Evolutionary conservation across 768 basidiomycete genomes (phyloP).

Genomic region (Pulveroboletus frians): DNA sequence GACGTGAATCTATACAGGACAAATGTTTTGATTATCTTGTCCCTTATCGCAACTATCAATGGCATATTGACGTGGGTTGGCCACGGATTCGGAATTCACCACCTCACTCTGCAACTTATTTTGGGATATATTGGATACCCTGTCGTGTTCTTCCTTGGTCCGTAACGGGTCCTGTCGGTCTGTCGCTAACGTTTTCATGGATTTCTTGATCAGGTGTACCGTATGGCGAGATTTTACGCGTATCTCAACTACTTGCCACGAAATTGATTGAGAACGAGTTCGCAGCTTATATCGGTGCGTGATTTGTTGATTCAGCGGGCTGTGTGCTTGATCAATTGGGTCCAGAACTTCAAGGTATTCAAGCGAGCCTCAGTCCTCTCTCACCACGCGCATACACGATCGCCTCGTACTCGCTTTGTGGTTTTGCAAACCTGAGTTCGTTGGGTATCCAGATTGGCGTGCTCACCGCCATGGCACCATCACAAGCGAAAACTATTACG

Average conservation of each 20-base stretch:
- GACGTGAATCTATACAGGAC: constrained; percentile 39
- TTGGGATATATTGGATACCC: constrained; percentile 89
- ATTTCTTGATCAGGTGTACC: constrained; percentile 52
- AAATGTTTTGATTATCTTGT: constrained; percentile 80
- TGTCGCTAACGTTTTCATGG: constrained; percentile 1
- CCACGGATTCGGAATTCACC: constrained; percentile 75
- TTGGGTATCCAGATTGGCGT: constrained; percentile 85
- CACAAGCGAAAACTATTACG: constrained; percentile 66
- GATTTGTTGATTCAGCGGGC: not conserved
- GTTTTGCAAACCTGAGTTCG: constrained; percentile 84
- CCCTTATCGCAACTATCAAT: constrained; percentile 77
- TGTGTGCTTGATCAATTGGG: not conserved
- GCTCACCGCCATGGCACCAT: constrained; percentile 62
- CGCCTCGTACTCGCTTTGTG: constrained; percentile 82
- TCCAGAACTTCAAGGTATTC: constrained; percentile 40
- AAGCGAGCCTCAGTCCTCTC: constrained; percentile 48
- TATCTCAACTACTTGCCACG: constrained; percentile 76
- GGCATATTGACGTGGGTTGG: constrained; percentile 88
- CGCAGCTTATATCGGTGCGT: constrained; percentile 56
- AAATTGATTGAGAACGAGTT: constrained; percentile 90
- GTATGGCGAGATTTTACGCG: constrained; percentile 70
- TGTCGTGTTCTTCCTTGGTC: constrained; percentile 66
- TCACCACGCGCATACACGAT: constrained; percentile 75
- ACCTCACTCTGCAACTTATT: constrained; percentile 78
- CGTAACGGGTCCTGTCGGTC: not conserved